Base-by-base conservation (phyloP, 345 rosid species). In the Boechera retrofracta region DNA sequence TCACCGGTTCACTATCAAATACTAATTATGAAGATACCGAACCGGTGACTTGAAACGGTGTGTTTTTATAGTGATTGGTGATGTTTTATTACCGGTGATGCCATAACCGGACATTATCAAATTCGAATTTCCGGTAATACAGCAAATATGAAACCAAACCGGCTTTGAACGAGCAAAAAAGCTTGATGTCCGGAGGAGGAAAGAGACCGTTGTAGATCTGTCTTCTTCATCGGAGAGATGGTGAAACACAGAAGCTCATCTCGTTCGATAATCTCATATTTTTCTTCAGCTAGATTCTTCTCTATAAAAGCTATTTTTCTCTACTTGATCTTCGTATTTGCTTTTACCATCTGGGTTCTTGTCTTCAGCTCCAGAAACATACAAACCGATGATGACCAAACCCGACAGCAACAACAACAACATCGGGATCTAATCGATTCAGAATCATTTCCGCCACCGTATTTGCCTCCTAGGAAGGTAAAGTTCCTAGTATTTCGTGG, bases 121-220 rank as follows among this genome's bases (percentile, higher is more conserved):
- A 21, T 24, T 51, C 61, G 2, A 72, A 73, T 12, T 42, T 13
- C 44, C 36, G 70, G 35, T 32, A 10, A 18, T 1, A 29, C 63
- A 47, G 18, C 21, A 39, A 42, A 24, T 73, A 52, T 4, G 56
- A 44, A 9, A 63, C 56, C 42, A 39, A 77, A 69, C 80, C 71
- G 76, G 66, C 24, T 47, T 55, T n/a, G 60, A 75, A 12, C 41
- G 67, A 47, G 66, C 52, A 63, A 71, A 29, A 57, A 29, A 56
- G 21, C 69, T 4, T 36, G 5, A 67, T 75, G 61, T 67, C 56
- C 68, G 76, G 66, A 32, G 31, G 59, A 62, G 33, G 38, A 48
- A 72, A 71, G 41, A 59, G 81, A 78, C 81, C 81, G 81, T 72
- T 78, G 81, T 78, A 80, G 79, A 79, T 80, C 82, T 80, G 63